Conservation (phyloP, 176 grass and related monocot genomes). For the Paspalum notatum region DNA sequence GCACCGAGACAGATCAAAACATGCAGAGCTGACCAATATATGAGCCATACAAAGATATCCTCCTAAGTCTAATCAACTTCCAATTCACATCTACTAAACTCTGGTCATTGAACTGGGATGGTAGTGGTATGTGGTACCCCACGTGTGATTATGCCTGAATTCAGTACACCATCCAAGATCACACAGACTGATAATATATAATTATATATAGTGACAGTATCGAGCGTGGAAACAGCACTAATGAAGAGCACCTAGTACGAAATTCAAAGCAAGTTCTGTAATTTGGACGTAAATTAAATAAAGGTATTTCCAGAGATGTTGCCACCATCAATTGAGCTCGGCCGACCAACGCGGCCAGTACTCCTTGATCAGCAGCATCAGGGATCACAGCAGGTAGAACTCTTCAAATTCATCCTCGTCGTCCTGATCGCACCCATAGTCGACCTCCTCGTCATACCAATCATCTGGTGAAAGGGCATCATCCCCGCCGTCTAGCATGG, state of each 20-base stretch:
- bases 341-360: not conserved
- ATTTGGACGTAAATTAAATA: no score
- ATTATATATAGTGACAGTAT: not conserved
- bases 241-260: no score
- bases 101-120: no score
- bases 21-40: not conserved
- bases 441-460: not conserved
- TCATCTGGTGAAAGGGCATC: constrained; percentile 20
- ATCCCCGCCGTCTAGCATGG: not conserved
- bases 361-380: not conserved
- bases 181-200: not conserved
- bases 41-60: not conserved
- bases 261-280: no score
- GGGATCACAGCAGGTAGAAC: not conserved
- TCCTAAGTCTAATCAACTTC: no score
- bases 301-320: no score
- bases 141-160: not conserved
- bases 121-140: no score
- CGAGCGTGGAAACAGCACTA: not conserved
- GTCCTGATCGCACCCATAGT: not conserved
- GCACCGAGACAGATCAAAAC: not conserved
- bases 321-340: no score
- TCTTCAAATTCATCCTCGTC: not conserved
- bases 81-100: not conserved
- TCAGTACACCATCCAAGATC: not conserved